Evolutionary conservation across 1,139 yeast species (phyloP).

Genomic region (Taiozyma sp.): DNA sequence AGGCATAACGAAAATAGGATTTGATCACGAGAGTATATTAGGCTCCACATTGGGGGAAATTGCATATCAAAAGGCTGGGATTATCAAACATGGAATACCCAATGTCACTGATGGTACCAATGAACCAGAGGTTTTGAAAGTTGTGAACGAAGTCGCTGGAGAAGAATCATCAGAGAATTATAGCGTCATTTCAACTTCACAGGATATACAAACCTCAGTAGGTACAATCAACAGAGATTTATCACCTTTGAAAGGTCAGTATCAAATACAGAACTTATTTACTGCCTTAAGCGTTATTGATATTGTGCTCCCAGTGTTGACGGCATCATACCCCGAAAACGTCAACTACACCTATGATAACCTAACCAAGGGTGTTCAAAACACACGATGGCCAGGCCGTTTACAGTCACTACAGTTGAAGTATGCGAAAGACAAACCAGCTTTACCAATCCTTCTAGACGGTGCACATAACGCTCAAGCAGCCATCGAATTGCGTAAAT

Average conservation of each 20-base stretch:
- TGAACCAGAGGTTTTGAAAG: slow-evolving; percentile 42
- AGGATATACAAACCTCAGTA: slow-evolving; percentile 19
- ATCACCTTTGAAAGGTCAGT: slow-evolving; percentile 65
- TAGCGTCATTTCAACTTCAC: slow-evolving; percentile 6
- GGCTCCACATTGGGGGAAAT: slow-evolving; percentile 63
- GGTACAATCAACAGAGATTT: slow-evolving; percentile 23
- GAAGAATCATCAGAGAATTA: slow-evolving; percentile 5
- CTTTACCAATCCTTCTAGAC: slow-evolving; percentile 53
- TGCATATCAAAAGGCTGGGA: slow-evolving; percentile 81
- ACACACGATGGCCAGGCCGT: slow-evolving; percentile 60
- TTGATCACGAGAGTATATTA: slow-evolving; percentile 76
- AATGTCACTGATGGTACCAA: slow-evolving; percentile 76
- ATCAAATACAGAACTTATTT: slow-evolving; percentile 67
- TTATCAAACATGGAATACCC: slow-evolving; percentile 56
- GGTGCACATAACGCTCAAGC: slow-evolving; percentile 95
- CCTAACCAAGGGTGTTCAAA: slow-evolving; percentile 46
- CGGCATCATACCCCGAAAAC: slow-evolving; percentile 15
- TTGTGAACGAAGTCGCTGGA: slow-evolving; percentile 27
- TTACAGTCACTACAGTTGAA: slow-evolving; percentile 40
- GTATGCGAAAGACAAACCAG: slow-evolving; percentile 13
- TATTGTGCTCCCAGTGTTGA: slow-evolving; percentile 27
- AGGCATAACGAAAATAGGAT: slow-evolving; percentile 78
- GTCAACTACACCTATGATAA: slow-evolving; percentile 28
- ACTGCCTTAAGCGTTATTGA: slow-evolving; percentile 62
- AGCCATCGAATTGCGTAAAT: slow-evolving; percentile 58